Base-by-base conservation (phyloP, 371 early-diverging fungal genomes). In the Paraphysoderma sedebokerense region DNA sequence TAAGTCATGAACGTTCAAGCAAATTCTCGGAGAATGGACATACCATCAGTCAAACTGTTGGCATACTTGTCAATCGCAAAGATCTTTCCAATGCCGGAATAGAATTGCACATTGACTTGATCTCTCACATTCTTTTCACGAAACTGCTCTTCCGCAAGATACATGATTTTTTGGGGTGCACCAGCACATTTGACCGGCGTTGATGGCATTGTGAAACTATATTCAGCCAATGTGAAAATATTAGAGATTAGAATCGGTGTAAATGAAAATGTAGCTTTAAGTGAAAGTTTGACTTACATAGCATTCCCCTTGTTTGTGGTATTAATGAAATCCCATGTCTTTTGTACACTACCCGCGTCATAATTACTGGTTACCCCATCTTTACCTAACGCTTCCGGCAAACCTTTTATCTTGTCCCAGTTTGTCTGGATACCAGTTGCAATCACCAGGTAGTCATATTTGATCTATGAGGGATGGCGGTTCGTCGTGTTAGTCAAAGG, bases 181-280 rank as follows among this genome's bases (percentile, higher is more conserved):
- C 90, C 90, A 9, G 89, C 85, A 51, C 90, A 88, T 65, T 87
- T 88, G 60, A 89, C 72, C 7, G 89, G 86, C 3, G 86, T 79
- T 40, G 76, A 70, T 24, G 89, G 90, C 77, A 86, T 84, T 20
- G 88, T 88, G 58, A 90, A 90, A n/a, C n/a, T n/a, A n/a, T n/a
- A n/a, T n/a, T n/a, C n/a, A n/a, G n/a, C n/a, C n/a, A n/a, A n/a
- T n/a, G n/a, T n/a, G n/a, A n/a, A n/a, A n/a, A n/a, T n/a, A n/a
- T n/a, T n/a, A n/a, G n/a, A n/a, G n/a, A n/a, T n/a, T n/a, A n/a
- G n/a, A n/a, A n/a, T n/a, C n/a, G n/a, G n/a, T n/a, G n/a, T n/a
- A n/a, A n/a, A n/a, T n/a, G n/a, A n/a, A n/a, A n/a, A n/a, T n/a
- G n/a, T n/a, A n/a, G n/a, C n/a, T n/a, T n/a, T n/a, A n/a, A n/a